Base-by-base conservation (phyloP, 2,329 filamentous ascomycete genomes). In the Scytalidium lignicola region DNA sequence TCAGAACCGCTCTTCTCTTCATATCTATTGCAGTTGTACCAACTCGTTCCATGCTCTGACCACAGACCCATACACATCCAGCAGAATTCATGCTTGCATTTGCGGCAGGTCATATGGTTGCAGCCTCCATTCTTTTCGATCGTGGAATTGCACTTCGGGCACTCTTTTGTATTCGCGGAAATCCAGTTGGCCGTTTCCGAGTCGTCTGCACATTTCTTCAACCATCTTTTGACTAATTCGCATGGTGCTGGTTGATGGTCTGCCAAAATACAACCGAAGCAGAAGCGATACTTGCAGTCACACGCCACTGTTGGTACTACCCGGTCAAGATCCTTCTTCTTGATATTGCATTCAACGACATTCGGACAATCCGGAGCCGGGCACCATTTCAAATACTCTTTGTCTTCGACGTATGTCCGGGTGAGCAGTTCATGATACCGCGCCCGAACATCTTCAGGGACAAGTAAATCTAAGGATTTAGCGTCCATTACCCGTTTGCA, bases 51-150 rank as follows among this genome's bases (percentile, higher is more conserved):
- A 66, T 99, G 93, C 69, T 99, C 93, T 1, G 90, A 95, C 93
- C 93, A 99, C 1, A 96, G 75, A 0, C 93, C 93, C 93, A 99
- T 99, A 64, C 93, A 99, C 88, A 99, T 97, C 93, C 93, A 99
- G 72, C 93, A 99, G 64, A 99, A 96, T 64, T 96, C 91, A 64
- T 96, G 85, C 63, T 90, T 90, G 73, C 91, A 96, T 68, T 96
- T 96, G 49, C 91, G 78, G 66, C 91, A 96, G 0, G 91, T 96
- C 91, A 96, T 96, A 68, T 96, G 91, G 71, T 96, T 96, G 73
- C 91, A 96, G 3, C 91, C 91, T 46, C 91, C 91, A 58, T 99
- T 99, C 80, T 99, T 99, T 71, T 99, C 93, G 41, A 99, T 99
- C 0, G 93, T 99, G 2, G 92, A 97, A 59, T 89, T 83, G 69